Evolutionary conservation across 2,329 filamentous ascomycete species (phyloP).

Genomic region (Emmonsia crescens): DNA sequence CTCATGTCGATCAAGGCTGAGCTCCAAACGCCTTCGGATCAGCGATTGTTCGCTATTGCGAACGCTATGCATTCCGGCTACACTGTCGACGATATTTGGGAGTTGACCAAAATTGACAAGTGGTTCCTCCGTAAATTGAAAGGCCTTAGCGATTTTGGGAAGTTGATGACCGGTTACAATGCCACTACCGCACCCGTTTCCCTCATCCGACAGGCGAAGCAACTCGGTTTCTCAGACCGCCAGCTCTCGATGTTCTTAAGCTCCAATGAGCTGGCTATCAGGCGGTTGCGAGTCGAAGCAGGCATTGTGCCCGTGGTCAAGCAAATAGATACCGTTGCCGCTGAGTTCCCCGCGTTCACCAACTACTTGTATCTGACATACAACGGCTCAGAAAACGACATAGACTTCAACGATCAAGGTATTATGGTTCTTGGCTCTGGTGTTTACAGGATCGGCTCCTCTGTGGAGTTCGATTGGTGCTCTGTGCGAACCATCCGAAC

Average conservation of each 20-base stretch:
- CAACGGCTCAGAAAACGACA: conserved; percentile 77
- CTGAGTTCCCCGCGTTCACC: conserved; percentile 86
- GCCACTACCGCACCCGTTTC: conserved; percentile 54
- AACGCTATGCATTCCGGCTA: conserved; percentile 96
- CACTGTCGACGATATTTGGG: conserved; percentile 92
- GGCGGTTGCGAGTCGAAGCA: conserved; percentile 71
- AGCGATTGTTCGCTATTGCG: conserved; percentile 92
- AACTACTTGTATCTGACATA: conserved; percentile 97
- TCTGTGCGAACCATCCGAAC: conserved; percentile 90
- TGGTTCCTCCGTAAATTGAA: conserved; percentile 95
- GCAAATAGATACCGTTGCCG: conserved; percentile 97
- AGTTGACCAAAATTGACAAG: conserved; percentile 96
- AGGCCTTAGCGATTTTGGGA: conserved; percentile 79
- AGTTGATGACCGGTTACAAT: conserved; percentile 59
- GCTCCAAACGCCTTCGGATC: conserved; percentile 92
- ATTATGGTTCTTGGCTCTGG: conserved; percentile 94
- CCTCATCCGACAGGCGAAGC: conserved; percentile 73
- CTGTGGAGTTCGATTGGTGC: conserved; percentile 98
- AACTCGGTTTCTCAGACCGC: conserved; percentile 85
- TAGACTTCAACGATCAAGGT: conserved; percentile 77
- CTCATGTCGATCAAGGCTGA: conserved; percentile 95
- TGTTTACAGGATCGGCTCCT: conserved; percentile 94
- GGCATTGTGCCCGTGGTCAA: conserved; percentile 85
- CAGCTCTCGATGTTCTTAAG: conserved; percentile 91
- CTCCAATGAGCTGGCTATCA: conserved; percentile 85